Percentiles rank a stretch among this genome's conserved stretches.
phyloP scores from a whole-genome alignment of 129 eudicot species.

The Oenanthe sinensis region DNA sequence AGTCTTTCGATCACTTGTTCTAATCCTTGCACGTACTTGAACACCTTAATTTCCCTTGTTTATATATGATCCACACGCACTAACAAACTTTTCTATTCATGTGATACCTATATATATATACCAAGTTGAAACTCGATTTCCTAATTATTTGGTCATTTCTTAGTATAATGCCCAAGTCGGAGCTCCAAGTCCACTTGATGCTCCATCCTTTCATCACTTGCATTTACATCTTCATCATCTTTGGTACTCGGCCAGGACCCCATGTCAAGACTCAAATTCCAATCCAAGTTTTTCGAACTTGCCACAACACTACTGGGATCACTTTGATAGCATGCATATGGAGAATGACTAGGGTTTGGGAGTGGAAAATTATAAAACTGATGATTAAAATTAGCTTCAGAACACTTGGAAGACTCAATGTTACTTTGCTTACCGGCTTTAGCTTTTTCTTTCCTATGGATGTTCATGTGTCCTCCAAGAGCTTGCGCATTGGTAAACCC shows the following conservation, averaged over 20 bases:
- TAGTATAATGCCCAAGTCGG: constrained; percentile 55
- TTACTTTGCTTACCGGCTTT: constrained; percentile 34
- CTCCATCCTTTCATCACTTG: constrained; percentile 29
- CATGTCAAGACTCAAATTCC: constrained; percentile 35
- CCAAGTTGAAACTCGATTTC: background rate
- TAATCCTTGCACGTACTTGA: background rate
- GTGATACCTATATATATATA: background rate
- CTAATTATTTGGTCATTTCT: background rate
- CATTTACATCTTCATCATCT: constrained; percentile 8
- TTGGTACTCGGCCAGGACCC: constrained; percentile 25
- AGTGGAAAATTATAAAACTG: constrained; percentile 25
- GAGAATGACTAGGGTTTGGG: constrained; percentile 50
- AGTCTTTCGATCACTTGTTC: background rate
- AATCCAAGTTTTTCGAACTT: constrained; percentile 16
- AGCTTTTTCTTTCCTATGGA: constrained; percentile 64
- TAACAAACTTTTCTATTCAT: background rate
- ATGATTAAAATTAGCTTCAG: constrained; percentile 9
- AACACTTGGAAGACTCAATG: constrained; percentile 14
- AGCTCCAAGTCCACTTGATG: constrained; percentile 69
- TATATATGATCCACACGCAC: background rate
- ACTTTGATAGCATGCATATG: constrained; percentile 6
- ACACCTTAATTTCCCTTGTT: background rate
- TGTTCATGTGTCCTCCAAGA: constrained; percentile 77
- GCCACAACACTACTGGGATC: background rate
- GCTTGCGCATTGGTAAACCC: constrained; percentile 87